Percentiles rank a stretch among this genome's conserved stretches.
phyloP scores from a whole-genome alignment of 257 asterid genomes.

The Thymus mandschuricus region DNA sequence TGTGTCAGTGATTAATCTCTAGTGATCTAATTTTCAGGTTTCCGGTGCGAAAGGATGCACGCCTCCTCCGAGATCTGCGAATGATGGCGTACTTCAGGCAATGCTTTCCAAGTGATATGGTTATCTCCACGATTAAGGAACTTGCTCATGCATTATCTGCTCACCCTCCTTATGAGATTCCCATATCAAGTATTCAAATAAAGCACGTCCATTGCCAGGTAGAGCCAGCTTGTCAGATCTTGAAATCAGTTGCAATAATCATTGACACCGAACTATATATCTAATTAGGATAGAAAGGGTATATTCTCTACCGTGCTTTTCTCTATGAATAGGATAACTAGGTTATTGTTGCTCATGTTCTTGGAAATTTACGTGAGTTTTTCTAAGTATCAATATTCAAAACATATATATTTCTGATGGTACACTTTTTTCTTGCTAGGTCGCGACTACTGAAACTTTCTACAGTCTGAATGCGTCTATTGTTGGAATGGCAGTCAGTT shows the following conservation, averaged over 20 bases:
- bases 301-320: neutral
- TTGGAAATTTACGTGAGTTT: neutral
- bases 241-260: conserved; percentile 8
- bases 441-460: conserved; percentile 64
- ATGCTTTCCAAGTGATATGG: conserved; percentile 68
- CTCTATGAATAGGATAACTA: conserved; percentile 2
- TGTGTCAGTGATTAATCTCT: conserved; percentile 23
- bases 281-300: conserved; percentile 5
- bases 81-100: conserved; percentile 89
- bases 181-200: conserved; percentile 63
- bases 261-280: neutral
- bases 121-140: conserved; percentile 70
- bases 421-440: conserved; percentile 49
- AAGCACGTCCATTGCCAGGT: conserved; percentile 91
- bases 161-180: conserved; percentile 78
- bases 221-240: conserved; percentile 29
- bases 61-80: conserved; percentile 69
- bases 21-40: conserved; percentile 47
- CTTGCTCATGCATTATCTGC: conserved; percentile 82
- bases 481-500: conserved; percentile 78
- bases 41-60: conserved; percentile 66
- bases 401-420: conserved; percentile 13
- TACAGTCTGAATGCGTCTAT: conserved; percentile 90
- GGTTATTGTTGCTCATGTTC: conserved; percentile 12
- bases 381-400: conserved; percentile 7